phyloP scores from a whole-genome alignment of 2,329 filamentous ascomycete species.

The Thyridium curvatum region DNA sequence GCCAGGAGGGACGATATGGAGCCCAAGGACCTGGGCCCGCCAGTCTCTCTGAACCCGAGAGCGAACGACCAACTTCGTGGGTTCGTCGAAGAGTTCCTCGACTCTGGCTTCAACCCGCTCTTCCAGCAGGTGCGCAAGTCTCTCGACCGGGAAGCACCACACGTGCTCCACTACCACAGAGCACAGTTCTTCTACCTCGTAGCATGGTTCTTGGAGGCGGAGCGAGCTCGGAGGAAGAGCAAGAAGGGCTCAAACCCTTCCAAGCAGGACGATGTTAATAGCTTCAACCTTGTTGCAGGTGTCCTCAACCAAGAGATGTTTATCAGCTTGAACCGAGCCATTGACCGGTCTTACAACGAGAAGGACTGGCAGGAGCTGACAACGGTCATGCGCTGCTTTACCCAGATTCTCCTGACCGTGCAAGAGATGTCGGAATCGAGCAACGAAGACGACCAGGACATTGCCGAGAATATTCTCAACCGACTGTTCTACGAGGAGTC shows the following conservation, averaged over 20 bases:
- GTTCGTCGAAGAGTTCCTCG: slow-evolving; percentile 90
- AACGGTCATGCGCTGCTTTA: slow-evolving; percentile 88
- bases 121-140: slow-evolving; percentile 83
- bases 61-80: slow-evolving; percentile 71
- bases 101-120: slow-evolving; percentile 89
- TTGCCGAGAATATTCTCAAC: slow-evolving; percentile 93
- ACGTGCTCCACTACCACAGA: slow-evolving; percentile 69
- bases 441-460: slow-evolving; percentile 91
- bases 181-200: slow-evolving; percentile 90
- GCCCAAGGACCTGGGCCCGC: slow-evolving; percentile 70
- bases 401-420: slow-evolving; percentile 85
- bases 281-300: slow-evolving; percentile 79
- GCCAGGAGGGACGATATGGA: slow-evolving; percentile 55
- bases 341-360: slow-evolving; percentile 72
- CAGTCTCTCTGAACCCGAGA: slow-evolving; percentile 60
- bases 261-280: slow-evolving; percentile 57
- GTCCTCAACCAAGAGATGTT: slow-evolving; percentile 96
- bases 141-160: slow-evolving; percentile 81
- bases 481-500: slow-evolving; percentile 98
- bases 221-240: slow-evolving; percentile 62
- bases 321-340: slow-evolving; percentile 75
- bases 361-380: slow-evolving; percentile 84
- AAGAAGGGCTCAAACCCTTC: slow-evolving; percentile 44
- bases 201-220: slow-evolving; percentile 87
- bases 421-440: slow-evolving; percentile 84